Base-by-base conservation (phyloP, 371 early-diverging fungal genomes). In the Globomyces sp. region DNA sequence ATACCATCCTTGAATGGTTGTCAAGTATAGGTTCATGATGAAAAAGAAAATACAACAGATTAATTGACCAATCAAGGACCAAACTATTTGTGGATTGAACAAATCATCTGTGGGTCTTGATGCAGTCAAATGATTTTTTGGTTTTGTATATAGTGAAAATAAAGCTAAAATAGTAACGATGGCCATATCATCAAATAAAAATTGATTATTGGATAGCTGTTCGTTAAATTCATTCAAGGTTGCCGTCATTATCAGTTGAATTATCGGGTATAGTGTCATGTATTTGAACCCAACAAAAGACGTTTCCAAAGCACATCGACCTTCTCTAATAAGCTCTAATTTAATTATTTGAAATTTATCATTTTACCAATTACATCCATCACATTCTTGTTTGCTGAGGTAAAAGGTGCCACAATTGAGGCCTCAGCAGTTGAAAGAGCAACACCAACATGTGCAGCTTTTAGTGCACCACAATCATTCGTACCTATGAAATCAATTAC, bases 391-490 rank as follows among this genome's bases (percentile, higher is more conserved):
- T 78, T 66, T 10, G 79, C 78, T 6, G 86, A 82, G n/a, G 87
- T 86, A 77, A 94, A 95, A 39, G 89, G 90, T 11, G 92, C 87
- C 2, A 90, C 91, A 41, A 94, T 84, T 36, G 87, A 90, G 1
- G 91, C 70, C 74, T 91, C 92, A 11, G 91, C 86, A 63, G 89
- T 86, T 1, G 90, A 88, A 40, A 95, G 77, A 52, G 94, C 90
- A 1, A 95, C 46, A 44, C 96, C 94, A 4, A 92, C 93, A 70
- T 93, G 92, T 34, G 94, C 92, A 50, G 89, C 90, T 51, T 89
- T 86, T 58, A 96, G 75, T 11, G 96, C 96, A 49, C 92, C 95
- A 67, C 90, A 88, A 77, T 96, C 96, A 75, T 96, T 96, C 41
- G 89, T 92, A 24, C 24, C 24, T 24, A 24, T 24, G 52, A 93